phyloP scores from a whole-genome alignment of 2,329 filamentous ascomycete genomes.

The Aspergillus nomiae region DNA sequence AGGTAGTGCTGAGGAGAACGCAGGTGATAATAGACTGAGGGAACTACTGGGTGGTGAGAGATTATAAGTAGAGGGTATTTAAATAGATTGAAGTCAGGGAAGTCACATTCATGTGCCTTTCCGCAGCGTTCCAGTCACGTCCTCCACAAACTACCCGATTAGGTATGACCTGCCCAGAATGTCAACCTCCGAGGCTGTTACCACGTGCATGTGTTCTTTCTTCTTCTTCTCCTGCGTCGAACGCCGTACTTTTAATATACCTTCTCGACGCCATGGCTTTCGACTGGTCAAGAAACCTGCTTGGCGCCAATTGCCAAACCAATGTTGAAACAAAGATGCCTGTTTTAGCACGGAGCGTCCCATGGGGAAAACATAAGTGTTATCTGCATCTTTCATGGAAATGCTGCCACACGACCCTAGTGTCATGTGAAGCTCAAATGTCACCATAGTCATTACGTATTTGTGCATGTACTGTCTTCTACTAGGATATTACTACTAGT shows the following conservation, averaged over 20 bases:
- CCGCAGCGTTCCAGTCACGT: not conserved
- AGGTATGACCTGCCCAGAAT: not conserved
- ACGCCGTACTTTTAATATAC: not conserved
- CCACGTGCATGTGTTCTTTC: slow-evolving; percentile 26
- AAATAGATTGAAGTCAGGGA: not conserved
- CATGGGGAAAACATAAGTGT: no score
- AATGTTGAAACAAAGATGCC: not conserved
- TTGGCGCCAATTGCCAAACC: not conserved
- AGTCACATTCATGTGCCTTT: slow-evolving; percentile 3
- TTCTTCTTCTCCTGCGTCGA: not conserved
- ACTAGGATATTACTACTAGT: no score
- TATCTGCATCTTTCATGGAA: no score
- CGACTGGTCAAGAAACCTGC: not conserved
- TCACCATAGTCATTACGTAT: not conserved
- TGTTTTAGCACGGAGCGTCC: not conserved
- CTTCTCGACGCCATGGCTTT: not conserved
- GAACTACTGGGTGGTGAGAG: not conserved
- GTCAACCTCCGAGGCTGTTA: slow-evolving; percentile 9
- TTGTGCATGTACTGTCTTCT: not conserved
- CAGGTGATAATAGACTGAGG: not conserved
- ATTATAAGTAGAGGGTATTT: not conserved
- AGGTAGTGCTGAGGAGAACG: not conserved
- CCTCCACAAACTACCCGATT: not conserved
- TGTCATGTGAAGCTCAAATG: not conserved
- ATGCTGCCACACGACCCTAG: no score